Evolutionary conservation across 805 yeast species (phyloP), one percentile per base, ranked within the genome.

Genomic region (Saccharomycopsis sp.): DNA sequence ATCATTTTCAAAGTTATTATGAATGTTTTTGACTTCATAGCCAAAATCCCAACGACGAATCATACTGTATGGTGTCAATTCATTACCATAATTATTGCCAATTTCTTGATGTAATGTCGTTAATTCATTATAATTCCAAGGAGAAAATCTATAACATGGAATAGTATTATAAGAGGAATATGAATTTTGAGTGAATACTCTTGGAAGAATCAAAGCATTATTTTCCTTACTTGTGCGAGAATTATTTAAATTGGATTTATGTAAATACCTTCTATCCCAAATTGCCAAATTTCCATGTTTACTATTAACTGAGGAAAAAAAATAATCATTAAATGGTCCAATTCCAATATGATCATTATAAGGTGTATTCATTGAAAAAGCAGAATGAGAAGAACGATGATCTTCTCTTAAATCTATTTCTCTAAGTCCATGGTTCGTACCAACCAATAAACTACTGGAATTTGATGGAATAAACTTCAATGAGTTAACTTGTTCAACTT

Each of bases 71-170:
- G 42, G 35, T 43, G 44, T 44, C n/a, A n/a, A n/a, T n/a, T n/a
- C n/a, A n/a, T n/a, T n/a, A n/a, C n/a, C n/a, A 44, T 41, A 37
- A n/a, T 42, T 31, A n/a, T 29, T 31, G 21, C 25, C 32, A 3
- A 39, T 21, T 9, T 42, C 37, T 29, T 37, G 36, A 19, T 42
- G 46, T n/a, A 45, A 34, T 3, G 40, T 31, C 4, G 41, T 28
- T 10, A 45, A 19, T 31, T 45, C 49, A 14, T 36, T 36, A 15
- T 26, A 30, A 18, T 29, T 33, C 36, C 34, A 27, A 3, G 41
- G 38, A 1, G 39, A 38, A 14, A 45, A 39, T 19, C 44, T 17
- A 20, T 45, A 45, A 27, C 46, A 42, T 10, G 46, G 46, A 4
- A 28, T 28, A 17, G 27, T 31, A 29, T 40, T 36, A 8, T 29